Evolutionary conservation across 192 early-diverging fungal species (phyloP), one percentile per base, ranked within the genome.

Genomic region (Dimargaris verticillata): DNA sequence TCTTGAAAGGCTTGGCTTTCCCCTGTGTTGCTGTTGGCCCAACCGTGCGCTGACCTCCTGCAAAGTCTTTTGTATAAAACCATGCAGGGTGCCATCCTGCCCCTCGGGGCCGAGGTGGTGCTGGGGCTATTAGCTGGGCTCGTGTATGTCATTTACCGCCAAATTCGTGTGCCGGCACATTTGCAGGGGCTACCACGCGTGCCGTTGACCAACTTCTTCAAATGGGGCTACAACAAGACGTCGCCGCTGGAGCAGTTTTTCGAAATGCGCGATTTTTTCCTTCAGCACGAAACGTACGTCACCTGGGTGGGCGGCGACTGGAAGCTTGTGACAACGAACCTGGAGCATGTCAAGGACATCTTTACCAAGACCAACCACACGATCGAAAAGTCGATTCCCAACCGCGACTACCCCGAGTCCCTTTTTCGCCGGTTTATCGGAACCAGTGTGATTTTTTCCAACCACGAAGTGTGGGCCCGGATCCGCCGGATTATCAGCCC

Each of bases 401-500:
- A 59, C 57, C 38, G 33, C n/a, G 41, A 59, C 15, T 43, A 59
- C 38, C 57, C 57, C n/a, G 41, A 59, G 20, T 59, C 57, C 41
- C 18, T 59, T 6, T 59, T 59, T n/a, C 57, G 57, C 57, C 15
- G 25, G n/a, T 59, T 59, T n/a, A 43, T 59, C 24, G 57, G 57
- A 6, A 59, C 28, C 41, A 59, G 57, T 59, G 63, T 78, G 3
- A 59, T 65, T 25, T 74, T 75, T 50, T 68, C 71, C 38, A 71
- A 75, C 59, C 67, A 71, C 45, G 64, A 74, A 9, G 64, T 65
- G 12, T 75, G 71, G 61, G 67, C 67, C 43, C 69, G 73, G 54
- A 73, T 75, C 50, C 71, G 73, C 26, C 68, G 70, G 7, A 67
- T 78, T 25, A 64, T 75, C 49, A 68, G 69, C 64, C 71, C 71